Conservation (phyloP, 345 rosid species). For the Hypericum perforatum region DNA sequence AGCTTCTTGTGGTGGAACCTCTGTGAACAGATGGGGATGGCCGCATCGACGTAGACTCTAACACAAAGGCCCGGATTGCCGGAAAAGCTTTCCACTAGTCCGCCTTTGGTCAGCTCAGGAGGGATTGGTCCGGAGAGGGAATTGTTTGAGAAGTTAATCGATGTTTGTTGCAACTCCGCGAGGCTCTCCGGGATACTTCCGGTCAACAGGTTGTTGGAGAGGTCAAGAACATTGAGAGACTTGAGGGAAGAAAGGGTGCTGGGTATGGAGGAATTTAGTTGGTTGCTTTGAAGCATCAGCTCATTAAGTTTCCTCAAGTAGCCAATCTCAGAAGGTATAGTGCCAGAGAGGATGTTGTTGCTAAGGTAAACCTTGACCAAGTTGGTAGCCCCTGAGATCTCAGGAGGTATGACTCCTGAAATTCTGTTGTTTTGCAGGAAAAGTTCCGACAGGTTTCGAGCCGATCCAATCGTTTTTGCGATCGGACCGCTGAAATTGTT, state of each 20-base stretch:
- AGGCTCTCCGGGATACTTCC: slow-evolving; percentile 70
- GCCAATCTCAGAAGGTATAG: slow-evolving; percentile 72
- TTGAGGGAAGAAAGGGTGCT: slow-evolving; percentile 53
- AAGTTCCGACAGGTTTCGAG: slow-evolving; percentile 73
- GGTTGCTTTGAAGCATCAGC: slow-evolving; percentile 62
- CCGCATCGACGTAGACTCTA: slow-evolving; percentile 36
- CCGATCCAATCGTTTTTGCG: slow-evolving; percentile 39
- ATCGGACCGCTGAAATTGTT: slow-evolving; percentile 63
- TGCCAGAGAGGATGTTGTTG: slow-evolving; percentile 58
- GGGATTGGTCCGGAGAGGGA: slow-evolving; percentile 83
- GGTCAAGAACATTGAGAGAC: slow-evolving; percentile 78
- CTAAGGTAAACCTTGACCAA: slow-evolving; percentile 90
- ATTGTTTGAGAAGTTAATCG: slow-evolving; percentile 71
- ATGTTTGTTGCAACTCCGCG: slow-evolving; percentile 52
- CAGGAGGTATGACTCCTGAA: slow-evolving; percentile 57
- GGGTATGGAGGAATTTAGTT: slow-evolving; percentile 54
- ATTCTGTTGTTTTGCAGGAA: slow-evolving; percentile 63
- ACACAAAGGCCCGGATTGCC: slow-evolving; percentile 83
- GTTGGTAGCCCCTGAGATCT: slow-evolving; percentile 53
- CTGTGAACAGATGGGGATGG: slow-evolving; percentile 50
- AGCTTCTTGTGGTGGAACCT: slow-evolving; percentile 35
- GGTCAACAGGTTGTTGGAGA: slow-evolving; percentile 58
- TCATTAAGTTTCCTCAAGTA: slow-evolving; percentile 57
- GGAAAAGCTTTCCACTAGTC: slow-evolving; percentile 66
- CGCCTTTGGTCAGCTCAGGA: slow-evolving; percentile 48